Conservation (phyloP, 768 basidiomycete genomes). For the Coprinellus micaceus region DNA sequence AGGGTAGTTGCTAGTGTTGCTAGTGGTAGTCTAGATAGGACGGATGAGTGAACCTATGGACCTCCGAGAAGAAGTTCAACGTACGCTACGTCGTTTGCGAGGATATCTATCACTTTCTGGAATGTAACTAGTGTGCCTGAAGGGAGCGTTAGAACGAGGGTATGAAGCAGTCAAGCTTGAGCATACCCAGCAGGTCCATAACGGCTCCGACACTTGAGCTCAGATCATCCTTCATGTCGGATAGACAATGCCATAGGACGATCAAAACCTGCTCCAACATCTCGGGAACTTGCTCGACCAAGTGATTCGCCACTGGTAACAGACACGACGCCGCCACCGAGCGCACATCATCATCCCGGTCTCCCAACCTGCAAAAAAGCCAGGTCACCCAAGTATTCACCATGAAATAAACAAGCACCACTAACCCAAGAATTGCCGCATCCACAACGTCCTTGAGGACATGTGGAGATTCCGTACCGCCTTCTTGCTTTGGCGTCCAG, state of each 20-base stretch:
- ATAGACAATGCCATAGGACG: conserved; percentile 87
- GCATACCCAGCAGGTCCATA: conserved; percentile 90
- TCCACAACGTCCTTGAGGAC: conserved; percentile 82
- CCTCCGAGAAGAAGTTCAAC: conserved; percentile 26
- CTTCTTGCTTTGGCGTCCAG: conserved; percentile 29
- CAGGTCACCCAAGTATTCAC: too few relatives aligned
- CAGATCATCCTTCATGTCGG: conserved; percentile 92
- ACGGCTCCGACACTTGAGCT: conserved; percentile 95
- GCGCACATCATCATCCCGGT: conserved; percentile 93
- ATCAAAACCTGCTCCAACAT: conserved; percentile 70
- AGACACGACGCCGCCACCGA: conserved; percentile 92
- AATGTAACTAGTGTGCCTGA: conserved; percentile 81
- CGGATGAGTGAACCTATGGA: neutral
- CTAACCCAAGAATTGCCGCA: conserved; percentile 87
- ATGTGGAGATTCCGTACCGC: conserved; percentile 37
- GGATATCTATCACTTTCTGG: conserved; percentile 69
- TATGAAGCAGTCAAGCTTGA: conserved; percentile 10
- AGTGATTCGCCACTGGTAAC: conserved; percentile 76
- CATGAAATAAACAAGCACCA: too few relatives aligned
- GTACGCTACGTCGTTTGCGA: conserved; percentile 73
- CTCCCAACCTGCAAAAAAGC: conserved; percentile 58
- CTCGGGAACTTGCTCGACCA: conserved; percentile 72
- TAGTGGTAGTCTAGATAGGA: conserved; percentile 64
- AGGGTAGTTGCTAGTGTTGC: conserved; percentile 80
- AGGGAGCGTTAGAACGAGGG: conserved; percentile 2